phyloP scores from a whole-genome alignment of 129 eudicot species.

The Logfia minima region DNA sequence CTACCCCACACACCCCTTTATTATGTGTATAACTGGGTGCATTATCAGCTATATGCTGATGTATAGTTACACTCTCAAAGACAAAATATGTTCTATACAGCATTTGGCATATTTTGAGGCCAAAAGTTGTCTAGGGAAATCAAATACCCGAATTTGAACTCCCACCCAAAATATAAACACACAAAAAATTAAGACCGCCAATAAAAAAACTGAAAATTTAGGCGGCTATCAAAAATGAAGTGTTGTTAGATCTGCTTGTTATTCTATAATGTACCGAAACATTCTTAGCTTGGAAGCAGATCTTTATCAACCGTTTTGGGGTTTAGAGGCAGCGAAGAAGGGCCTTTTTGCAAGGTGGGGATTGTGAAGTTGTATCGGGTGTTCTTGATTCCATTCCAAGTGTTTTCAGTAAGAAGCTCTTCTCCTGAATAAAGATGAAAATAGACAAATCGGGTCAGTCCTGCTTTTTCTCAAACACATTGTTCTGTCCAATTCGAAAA shows the following conservation, averaged over 20 bases:
- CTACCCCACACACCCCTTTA: conserved; percentile 30
- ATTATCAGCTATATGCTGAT: conserved; percentile 57
- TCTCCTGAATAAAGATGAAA: conserved; percentile 58
- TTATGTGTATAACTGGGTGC: conserved; percentile 30
- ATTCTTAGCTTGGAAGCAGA: conserved; percentile 50
- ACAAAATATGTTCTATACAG: conserved; percentile 56
- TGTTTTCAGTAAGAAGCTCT: conserved; percentile 72
- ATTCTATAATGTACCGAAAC: conserved; percentile 47
- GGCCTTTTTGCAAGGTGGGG: conserved; percentile 85
- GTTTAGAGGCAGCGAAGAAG: conserved; percentile 85
- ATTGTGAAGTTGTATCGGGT: conserved; percentile 47
- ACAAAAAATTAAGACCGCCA: conserved; percentile 40
- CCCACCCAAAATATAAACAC: conserved; percentile 41
- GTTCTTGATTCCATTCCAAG: conserved; percentile 69
- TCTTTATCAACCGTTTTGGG: conserved; percentile 39
- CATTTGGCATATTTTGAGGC: conserved; percentile 39
- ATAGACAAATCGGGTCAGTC: conserved; percentile 8
- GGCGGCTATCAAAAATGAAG: not conserved
- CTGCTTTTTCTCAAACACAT: not conserved
- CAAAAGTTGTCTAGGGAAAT: conserved; percentile 34
- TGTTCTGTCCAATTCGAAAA: not conserved
- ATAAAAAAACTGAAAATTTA: not conserved
- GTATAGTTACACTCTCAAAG: conserved; percentile 44
- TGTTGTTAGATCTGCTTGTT: conserved; percentile 30
- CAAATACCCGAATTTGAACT: conserved; percentile 44